A percentile compares a stretch with the other conserved stretches of the same genome.
These are phyloP conservation scores for Globisporangium apiculatum DNA, from an alignment of 352 stramenopile species.

Conservation along the genomic window DNA sequence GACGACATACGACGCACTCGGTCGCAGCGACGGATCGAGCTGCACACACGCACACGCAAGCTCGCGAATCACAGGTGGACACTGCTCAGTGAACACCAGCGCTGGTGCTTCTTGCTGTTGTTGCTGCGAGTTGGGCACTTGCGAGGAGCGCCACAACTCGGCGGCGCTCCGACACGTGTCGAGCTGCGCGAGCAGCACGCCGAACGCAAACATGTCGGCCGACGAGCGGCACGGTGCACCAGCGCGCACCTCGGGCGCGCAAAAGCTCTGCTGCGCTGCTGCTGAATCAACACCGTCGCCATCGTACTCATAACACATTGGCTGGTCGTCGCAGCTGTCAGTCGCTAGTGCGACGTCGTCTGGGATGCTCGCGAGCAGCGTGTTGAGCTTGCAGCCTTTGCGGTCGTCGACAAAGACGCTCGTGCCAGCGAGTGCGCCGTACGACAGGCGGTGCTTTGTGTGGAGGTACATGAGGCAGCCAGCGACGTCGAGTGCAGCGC, in stretches of 20 bases:
- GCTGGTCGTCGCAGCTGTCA: not conserved
- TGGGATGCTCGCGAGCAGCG: constrained; percentile 54
- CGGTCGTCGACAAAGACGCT: constrained; percentile 65
- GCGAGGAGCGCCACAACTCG: constrained; percentile 53
- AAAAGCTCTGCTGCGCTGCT: constrained; percentile 22
- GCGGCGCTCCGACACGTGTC: constrained; percentile 48
- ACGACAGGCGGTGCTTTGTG: constrained; percentile 58
- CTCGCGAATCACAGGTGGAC: constrained; percentile 42
- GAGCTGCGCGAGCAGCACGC: constrained; percentile 53
- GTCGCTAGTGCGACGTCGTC: constrained; percentile 12
- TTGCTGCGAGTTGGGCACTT: constrained; percentile 19
- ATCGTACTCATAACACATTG: too few relatives aligned
- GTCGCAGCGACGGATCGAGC: constrained; percentile 59
- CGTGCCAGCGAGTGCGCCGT: constrained; percentile 58
- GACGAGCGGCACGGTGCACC: constrained; percentile 33
- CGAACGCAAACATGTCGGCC: constrained; percentile 71
- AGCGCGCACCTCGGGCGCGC: constrained; percentile 51
- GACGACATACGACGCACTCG: constrained; percentile 64
- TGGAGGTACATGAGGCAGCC: constrained; percentile 73
- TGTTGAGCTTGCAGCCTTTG: constrained; percentile 78
- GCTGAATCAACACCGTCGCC: too few relatives aligned
- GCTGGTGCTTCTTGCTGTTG: constrained; percentile 31
- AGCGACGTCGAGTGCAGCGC: constrained; percentile 55
- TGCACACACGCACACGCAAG: constrained; percentile 60
- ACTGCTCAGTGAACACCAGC: constrained; percentile 70